These are phyloP conservation scores for Trypanosoma congolense DNA, from an alignment of 208 protist genomes.

Conservation along the genomic window DNA sequence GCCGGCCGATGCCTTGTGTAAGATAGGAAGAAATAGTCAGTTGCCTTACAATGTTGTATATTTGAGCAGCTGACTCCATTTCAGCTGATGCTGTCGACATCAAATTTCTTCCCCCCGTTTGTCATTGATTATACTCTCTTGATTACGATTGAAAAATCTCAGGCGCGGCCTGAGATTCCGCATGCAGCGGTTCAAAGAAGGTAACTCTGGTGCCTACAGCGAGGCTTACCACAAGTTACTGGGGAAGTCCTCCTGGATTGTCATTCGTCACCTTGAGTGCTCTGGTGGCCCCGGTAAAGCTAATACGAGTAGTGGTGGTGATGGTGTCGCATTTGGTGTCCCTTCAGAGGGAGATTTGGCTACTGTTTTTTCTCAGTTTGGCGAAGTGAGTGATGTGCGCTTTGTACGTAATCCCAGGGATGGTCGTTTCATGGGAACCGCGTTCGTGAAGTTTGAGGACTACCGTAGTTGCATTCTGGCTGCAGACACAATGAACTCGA, in stretches of 20 bases:
- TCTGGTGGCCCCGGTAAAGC: not conserved
- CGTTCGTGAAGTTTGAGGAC: constrained; percentile 73
- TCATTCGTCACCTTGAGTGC: constrained; percentile 51
- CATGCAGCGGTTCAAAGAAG: constrained; percentile 29
- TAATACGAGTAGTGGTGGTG: not conserved
- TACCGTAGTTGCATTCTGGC: constrained; percentile 72
- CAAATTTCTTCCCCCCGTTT: too few species aligned
- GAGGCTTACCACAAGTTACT: constrained; percentile 68
- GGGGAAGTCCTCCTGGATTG: constrained; percentile 65
- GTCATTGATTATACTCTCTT: too few species aligned
- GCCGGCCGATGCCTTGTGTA: too few species aligned
- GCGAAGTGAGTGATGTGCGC: constrained; percentile 67
- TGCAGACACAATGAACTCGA: constrained; percentile 73
- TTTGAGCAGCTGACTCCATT: too few species aligned
- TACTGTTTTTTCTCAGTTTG: constrained; percentile 88
- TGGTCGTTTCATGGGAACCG: constrained; percentile 70
- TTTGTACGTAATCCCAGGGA: constrained; percentile 67
- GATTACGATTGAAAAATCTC: not conserved
- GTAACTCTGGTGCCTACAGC: constrained; percentile 63
- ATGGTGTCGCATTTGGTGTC: too few species aligned
- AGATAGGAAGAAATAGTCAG: too few species aligned
- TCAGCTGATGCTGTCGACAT: too few species aligned
- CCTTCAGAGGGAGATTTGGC: constrained; percentile 81
- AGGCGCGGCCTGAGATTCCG: not conserved
- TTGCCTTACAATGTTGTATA: too few species aligned